phyloP scores from a whole-genome alignment of 2,329 filamentous ascomycete genomes.

The Lojkania enalia region DNA sequence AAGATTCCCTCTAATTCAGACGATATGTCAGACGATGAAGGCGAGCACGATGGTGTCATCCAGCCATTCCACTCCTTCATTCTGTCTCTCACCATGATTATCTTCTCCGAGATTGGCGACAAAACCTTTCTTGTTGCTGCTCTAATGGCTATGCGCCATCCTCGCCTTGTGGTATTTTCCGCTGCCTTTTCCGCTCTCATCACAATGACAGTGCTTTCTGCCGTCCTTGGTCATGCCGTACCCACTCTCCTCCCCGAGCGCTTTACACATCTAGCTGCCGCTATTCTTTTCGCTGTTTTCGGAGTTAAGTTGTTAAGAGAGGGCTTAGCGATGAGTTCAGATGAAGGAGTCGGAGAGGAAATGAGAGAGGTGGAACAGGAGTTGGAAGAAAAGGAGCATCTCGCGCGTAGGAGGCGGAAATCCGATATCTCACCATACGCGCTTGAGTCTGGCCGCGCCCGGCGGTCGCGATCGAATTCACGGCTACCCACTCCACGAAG shows the following conservation, averaged over 20 bases:
- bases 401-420: conserved; percentile 63
- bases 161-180: conserved; percentile 88
- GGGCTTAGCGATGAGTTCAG: conserved; percentile 82
- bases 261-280: conserved; percentile 86
- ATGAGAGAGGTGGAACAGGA: conserved; percentile 97
- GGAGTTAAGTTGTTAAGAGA: conserved; percentile 82
- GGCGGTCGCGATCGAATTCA: conserved; percentile 73
- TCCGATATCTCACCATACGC: conserved; percentile 70
- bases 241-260: conserved; percentile 86
- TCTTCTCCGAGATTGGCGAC: conserved; percentile 95
- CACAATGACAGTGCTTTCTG: conserved; percentile 93
- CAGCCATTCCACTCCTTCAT: conserved; percentile 85
- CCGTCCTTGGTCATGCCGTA: conserved; percentile 87
- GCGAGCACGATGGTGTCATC: conserved; percentile 65
- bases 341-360: conserved; percentile 92
- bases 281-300: conserved; percentile 85
- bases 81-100: conserved; percentile 94
- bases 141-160: conserved; percentile 98
- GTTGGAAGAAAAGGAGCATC: conserved; percentile 87
- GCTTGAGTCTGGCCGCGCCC: conserved; percentile 77
- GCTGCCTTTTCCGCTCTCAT: conserved; percentile 91
- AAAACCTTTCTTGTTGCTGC: conserved; percentile 98
- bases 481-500: conserved; percentile 81
- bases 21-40: conserved; percentile 39
- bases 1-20: conserved; percentile 30